phyloP scores from a whole-genome alignment of 139 green algal species.

The Asterochloris sp. region DNA sequence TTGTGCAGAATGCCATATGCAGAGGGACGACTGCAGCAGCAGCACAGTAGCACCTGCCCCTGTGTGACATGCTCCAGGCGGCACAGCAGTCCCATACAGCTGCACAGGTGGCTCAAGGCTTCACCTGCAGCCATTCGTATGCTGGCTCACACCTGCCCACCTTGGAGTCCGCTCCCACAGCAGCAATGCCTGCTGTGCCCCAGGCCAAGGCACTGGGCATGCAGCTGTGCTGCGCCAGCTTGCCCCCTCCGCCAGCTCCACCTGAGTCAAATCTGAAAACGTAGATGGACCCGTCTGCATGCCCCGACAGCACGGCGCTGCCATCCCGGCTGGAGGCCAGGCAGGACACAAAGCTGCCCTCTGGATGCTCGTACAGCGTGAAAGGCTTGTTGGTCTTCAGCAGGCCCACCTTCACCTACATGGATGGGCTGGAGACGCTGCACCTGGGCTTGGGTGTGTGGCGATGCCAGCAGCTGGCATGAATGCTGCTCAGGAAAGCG shows the following conservation, averaged over 20 bases:
- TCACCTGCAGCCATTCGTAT: neutral
- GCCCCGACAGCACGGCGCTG: slow-evolving; percentile 52
- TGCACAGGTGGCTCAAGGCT: neutral
- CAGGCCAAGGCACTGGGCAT: slow-evolving; percentile 63
- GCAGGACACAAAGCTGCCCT: slow-evolving; percentile 56
- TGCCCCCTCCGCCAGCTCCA: slow-evolving; percentile 23
- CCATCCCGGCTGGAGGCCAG: slow-evolving; percentile 57
- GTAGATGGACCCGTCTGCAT: slow-evolving; percentile 74
- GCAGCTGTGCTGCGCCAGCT: slow-evolving; percentile 59
- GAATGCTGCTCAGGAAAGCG: too few relatives aligned
- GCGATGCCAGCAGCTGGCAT: too few relatives aligned
- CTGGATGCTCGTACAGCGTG: slow-evolving; percentile 68
- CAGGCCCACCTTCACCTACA: slow-evolving; percentile 51
- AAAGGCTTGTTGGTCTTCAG: slow-evolving; percentile 72
- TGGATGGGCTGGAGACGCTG: neutral
- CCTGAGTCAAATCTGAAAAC: slow-evolving; percentile 53
- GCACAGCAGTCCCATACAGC: too few relatives aligned
- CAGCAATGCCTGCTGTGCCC: slow-evolving; percentile 48
- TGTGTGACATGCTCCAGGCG: too few relatives aligned
- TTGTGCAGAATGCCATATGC: too few relatives aligned
- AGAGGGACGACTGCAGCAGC: too few relatives aligned
- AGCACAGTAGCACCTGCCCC: too few relatives aligned
- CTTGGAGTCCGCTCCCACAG: slow-evolving; percentile 62
- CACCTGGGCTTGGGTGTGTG: too few relatives aligned
- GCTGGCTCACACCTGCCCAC: slow-evolving; percentile 16